Conservation (phyloP, 129 eudicot genomes). For the Lactuca saligna region DNA sequence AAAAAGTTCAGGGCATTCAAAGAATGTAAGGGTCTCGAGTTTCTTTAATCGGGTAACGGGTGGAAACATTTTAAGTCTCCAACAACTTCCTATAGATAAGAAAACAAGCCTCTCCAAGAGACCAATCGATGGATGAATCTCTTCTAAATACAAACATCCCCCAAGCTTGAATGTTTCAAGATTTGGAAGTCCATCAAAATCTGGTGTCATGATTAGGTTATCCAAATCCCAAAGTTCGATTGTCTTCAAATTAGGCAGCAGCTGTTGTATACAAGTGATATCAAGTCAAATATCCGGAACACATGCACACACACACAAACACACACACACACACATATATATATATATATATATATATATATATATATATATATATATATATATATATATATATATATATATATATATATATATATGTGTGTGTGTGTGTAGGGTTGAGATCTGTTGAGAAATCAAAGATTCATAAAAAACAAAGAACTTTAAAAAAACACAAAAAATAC, state of each 20-base stretch:
- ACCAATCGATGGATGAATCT: slow-evolving; percentile 25
- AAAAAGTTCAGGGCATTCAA: too few relatives aligned
- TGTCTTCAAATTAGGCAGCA: slow-evolving; percentile 7
- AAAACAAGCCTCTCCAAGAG: neutral
- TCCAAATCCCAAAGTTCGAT: slow-evolving; percentile 10
- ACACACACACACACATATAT: too few relatives aligned
- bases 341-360: too few relatives aligned
- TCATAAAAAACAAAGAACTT: too few relatives aligned
- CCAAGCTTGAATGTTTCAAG: slow-evolving; percentile 16
- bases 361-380: too few relatives aligned
- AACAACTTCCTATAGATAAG: neutral
- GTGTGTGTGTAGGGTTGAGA: too few relatives aligned
- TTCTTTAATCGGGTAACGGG: neutral
- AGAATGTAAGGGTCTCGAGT: neutral
- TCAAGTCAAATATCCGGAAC: neutral
- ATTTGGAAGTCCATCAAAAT: slow-evolving; percentile 12
- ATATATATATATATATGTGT: too few relatives aligned
- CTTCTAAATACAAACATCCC: slow-evolving; percentile 2
- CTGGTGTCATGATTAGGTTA: slow-evolving; percentile 19
- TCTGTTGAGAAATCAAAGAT: too few relatives aligned
- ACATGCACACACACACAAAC: too few relatives aligned
- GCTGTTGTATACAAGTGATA: neutral
- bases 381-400: too few relatives aligned
- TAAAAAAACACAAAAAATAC: too few relatives aligned
- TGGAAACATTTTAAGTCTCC: neutral